Percentiles rank a stretch among this genome's conserved stretches.
These are phyloP conservation scores for Amanita exitialis DNA, from an alignment of 768 basidiomycete species.

Conservation along the genomic window DNA sequence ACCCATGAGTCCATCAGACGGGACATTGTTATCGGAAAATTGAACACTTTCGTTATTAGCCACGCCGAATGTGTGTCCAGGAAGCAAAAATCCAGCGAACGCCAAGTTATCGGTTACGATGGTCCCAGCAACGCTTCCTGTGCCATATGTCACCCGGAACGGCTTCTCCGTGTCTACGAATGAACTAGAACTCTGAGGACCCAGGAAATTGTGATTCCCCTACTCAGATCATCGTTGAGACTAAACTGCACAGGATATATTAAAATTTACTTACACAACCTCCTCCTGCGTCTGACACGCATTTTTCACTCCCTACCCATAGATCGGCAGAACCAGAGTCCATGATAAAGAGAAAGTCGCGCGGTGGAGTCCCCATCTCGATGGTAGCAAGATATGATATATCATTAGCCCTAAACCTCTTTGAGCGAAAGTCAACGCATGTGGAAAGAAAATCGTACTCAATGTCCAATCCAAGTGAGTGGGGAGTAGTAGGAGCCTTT, in stretches of 20 bases:
- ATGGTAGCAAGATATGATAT: slow-evolving; percentile 46
- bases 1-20: slow-evolving; percentile 74
- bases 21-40: slow-evolving; percentile 37
- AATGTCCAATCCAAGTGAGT: slow-evolving; percentile 24
- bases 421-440: background rate
- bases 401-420: slow-evolving; percentile 26
- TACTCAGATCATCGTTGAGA: background rate
- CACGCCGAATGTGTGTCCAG: slow-evolving; percentile 59
- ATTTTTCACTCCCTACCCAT: slow-evolving; percentile 53
- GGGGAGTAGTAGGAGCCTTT: slow-evolving; percentile 10
- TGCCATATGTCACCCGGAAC: slow-evolving; percentile 61
- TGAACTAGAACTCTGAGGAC: slow-evolving; percentile 46
- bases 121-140: slow-evolving; percentile 55
- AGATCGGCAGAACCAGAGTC: slow-evolving; percentile 64
- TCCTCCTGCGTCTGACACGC: slow-evolving; percentile 32
- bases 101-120: slow-evolving; percentile 54
- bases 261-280: slow-evolving; percentile 24
- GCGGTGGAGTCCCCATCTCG: slow-evolving; percentile 59
- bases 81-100: slow-evolving; percentile 52
- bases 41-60: slow-evolving; percentile 48
- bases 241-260: background rate
- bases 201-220: slow-evolving; percentile 61
- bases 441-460: slow-evolving; percentile 32
- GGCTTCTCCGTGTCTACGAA: slow-evolving; percentile 41
- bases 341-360: slow-evolving; percentile 48